Evolutionary conservation across 768 basidiomycete genomes (phyloP), one percentile per base, ranked within the genome.

Genomic region (Tylopilus plumbeoviolaceoides): DNA sequence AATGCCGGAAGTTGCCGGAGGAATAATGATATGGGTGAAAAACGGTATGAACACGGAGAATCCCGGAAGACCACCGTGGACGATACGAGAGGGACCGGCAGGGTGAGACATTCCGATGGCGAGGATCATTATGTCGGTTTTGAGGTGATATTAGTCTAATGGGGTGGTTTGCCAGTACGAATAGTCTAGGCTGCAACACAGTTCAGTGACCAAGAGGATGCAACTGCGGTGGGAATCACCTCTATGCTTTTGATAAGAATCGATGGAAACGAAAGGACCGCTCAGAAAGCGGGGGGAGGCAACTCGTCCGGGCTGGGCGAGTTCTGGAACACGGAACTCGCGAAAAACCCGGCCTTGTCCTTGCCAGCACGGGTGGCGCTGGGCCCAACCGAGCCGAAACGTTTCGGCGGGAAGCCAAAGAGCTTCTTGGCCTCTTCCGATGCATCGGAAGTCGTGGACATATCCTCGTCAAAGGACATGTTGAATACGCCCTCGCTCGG

Each of bases 281-380:
- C 66, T 70, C 49, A 69, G 64, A 86, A 83, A 58, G 77, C 72
- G 50, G 86, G 87, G 55, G 82, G 79, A 43, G 89, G 89, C 44
- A 91, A 72, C 64, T 87, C 87, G 55, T 90, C 89, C 48, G 89
- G 89, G 62, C 84, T 89, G 15, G 89, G 89, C 53, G 87, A 89
- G 75, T 89, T 91, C 77, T 90, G 89, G 81, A 89, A 91, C 63
- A 78, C 74, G 30, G 87, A 89, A 63, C 87, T 89, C 59, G 89
- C 88, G 68, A 87, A 91, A 64, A 81, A 88, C 8, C 78, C 78
- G 27, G 72, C 67, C 55, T 71, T 72, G 47, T 70, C 64, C 60
- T 65, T 64, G 55, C 38, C 59, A 55, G 53, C 56, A 55, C 64
- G 66, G 35, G 59, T 47, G 25, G 56, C 48, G 30, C 56, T 69